Percentiles rank a stretch among this genome's conserved stretches.
Evolutionary conservation across 2,329 filamentous ascomycete species (phyloP).

Genomic region (Fusarium sp.): DNA sequence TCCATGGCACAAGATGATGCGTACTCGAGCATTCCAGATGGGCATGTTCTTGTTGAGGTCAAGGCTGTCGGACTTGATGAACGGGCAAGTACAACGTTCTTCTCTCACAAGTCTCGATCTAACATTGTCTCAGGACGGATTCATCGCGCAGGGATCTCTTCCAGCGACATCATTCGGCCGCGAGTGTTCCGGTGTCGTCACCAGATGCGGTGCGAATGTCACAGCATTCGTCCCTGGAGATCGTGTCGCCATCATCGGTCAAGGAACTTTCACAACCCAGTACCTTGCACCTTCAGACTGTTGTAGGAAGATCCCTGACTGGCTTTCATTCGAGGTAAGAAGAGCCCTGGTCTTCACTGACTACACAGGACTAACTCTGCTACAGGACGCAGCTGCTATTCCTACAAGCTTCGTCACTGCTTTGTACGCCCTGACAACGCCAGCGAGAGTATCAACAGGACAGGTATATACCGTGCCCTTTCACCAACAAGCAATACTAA

Average conservation of each 20-base stretch:
- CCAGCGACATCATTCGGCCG: constrained; percentile 30
- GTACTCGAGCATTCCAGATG: background rate
- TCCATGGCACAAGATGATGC: constrained; percentile 31
- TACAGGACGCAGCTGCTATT: constrained; percentile 30
- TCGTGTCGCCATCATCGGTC: constrained; percentile 33
- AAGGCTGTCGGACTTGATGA: constrained; percentile 33
- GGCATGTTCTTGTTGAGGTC: constrained; percentile 35
- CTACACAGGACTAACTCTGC: background rate
- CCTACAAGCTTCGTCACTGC: constrained; percentile 34
- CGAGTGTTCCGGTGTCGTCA: constrained; percentile 32
- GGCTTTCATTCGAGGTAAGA: constrained; percentile 36
- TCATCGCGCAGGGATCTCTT: constrained; percentile 33
- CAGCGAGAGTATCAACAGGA: constrained; percentile 15
- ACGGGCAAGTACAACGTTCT: constrained; percentile 14
- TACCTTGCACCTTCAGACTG: constrained; percentile 28
- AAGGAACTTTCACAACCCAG: constrained; percentile 33
- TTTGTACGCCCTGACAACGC: constrained; percentile 23
- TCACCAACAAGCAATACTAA: background rate
- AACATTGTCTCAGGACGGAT: constrained; percentile 23
- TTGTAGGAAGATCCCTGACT: constrained; percentile 34
- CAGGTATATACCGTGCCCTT: constrained; percentile 10
- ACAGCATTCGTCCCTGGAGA: constrained; percentile 23
- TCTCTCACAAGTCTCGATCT: background rate
- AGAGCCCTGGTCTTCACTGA: background rate
- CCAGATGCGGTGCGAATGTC: constrained; percentile 22